Conservation (phyloP, 1,284 basidiomycete genomes). For the Exobasidium cylindrosporum region DNA sequence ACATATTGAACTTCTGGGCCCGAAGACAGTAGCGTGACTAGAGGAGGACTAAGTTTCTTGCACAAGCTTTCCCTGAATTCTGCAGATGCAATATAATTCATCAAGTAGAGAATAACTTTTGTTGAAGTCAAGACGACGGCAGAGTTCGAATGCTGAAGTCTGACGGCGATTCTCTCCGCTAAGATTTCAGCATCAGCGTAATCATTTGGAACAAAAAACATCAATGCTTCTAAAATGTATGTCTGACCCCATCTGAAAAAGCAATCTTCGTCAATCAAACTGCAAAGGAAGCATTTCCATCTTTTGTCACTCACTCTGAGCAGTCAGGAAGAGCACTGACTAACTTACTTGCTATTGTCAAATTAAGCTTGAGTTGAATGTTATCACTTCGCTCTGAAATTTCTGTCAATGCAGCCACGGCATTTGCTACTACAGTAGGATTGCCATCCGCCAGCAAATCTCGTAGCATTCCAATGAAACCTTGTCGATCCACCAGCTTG, state of each 20-base stretch:
- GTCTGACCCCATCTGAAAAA: constrained; percentile 80
- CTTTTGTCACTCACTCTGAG: constrained; percentile 62
- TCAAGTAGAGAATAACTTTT: constrained; percentile 91
- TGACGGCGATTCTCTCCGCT: constrained; percentile 85
- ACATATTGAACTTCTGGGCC: constrained; percentile 99
- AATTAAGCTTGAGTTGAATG: constrained; percentile 75
- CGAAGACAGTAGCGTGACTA: constrained; percentile 67
- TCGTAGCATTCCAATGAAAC: constrained; percentile 79
- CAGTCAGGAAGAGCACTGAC: constrained; percentile 80
- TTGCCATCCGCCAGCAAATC: constrained; percentile 88
- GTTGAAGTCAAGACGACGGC: constrained; percentile 89
- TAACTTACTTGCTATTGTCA: constrained; percentile 77
- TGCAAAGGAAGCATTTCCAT: neutral
- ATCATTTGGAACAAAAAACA: constrained; percentile 86
- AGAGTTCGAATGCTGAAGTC: constrained; percentile 89
- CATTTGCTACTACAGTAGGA: constrained; percentile 89
- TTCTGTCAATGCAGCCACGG: constrained; percentile 87
- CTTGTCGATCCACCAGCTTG: constrained; percentile 74
- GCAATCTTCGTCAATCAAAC: too few relatives aligned
- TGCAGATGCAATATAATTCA: constrained; percentile 97
- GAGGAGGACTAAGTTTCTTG: constrained; percentile 92
- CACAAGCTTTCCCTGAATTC: constrained; percentile 82
- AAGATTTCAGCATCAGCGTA: constrained; percentile 86
- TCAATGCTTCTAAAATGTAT: constrained; percentile 89
- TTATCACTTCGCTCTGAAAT: constrained; percentile 86